Percentiles rank a stretch among this genome's conserved stretches.
phyloP scores from a whole-genome alignment of 2,329 filamentous ascomycete species.

The Orbilia quercus region DNA sequence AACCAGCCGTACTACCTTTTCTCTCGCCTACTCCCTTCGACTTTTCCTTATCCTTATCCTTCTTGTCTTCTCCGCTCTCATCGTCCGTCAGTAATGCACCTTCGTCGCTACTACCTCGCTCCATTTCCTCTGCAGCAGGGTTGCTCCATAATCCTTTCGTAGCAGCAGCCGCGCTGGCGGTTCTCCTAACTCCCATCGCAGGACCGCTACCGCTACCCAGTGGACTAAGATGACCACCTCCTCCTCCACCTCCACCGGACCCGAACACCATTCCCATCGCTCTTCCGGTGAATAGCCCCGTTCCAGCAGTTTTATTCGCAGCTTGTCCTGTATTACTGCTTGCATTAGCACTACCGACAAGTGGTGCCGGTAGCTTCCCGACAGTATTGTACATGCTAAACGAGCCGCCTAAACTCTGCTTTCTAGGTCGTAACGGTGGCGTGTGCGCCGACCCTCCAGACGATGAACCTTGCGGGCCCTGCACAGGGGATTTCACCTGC shows the following conservation, averaged over 20 bases:
- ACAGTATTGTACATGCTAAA: constrained; percentile 52
- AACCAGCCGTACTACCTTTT: constrained; percentile 28
- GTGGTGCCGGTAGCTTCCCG: constrained; percentile 36
- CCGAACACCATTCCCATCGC: constrained; percentile 55
- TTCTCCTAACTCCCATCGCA: constrained; percentile 55
- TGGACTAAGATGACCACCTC: neutral
- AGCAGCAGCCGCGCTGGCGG: constrained; percentile 46
- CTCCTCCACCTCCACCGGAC: constrained; percentile 11
- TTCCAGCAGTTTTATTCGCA: neutral
- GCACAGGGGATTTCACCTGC: constrained; percentile 18
- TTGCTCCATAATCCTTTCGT: constrained; percentile 50
- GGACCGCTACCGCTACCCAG: constrained; percentile 27
- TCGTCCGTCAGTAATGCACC: constrained; percentile 49
- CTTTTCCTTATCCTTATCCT: constrained; percentile 29
- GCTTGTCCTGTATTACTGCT: neutral
- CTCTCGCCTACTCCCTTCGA: constrained; percentile 5
- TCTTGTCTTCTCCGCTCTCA: constrained; percentile 45
- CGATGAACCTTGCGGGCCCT: constrained; percentile 2
- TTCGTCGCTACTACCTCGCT: constrained; percentile 48
- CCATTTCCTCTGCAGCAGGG: constrained; percentile 36
- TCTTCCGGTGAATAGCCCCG: constrained; percentile 28
- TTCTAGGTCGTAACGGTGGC: constrained; percentile 40
- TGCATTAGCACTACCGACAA: constrained; percentile 30
- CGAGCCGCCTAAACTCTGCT: constrained; percentile 33
- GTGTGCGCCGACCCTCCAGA: neutral